phyloP scores from a whole-genome alignment of 1,284 basidiomycete genomes.

The Cutaneotrichosporon sp. region DNA sequence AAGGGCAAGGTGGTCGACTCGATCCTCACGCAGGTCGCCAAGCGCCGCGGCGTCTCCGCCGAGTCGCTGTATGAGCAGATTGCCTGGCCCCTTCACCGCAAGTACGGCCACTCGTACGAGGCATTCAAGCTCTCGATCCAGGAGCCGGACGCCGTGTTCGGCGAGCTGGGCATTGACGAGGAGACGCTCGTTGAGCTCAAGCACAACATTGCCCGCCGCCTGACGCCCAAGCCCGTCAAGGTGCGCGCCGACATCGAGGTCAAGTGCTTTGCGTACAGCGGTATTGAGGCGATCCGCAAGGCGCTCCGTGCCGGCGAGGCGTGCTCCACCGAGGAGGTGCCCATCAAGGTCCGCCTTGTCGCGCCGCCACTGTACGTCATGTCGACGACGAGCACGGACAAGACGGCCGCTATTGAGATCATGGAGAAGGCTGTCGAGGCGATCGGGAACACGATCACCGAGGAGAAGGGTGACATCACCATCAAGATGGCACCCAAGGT shows the following conservation, averaged over 20 bases:
- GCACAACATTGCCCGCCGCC: conserved; percentile 85
- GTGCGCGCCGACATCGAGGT: conserved; percentile 96
- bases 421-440: conserved; percentile 90
- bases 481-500: conserved; percentile 99
- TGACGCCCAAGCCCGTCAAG: conserved; percentile 98
- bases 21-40: conserved; percentile 90
- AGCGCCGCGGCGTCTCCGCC: conserved; percentile 63
- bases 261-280: conserved; percentile 93
- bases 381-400: conserved; percentile 94
- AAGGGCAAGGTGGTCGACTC: conserved; percentile 94
- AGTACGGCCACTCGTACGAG: conserved; percentile 94
- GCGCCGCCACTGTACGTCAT: conserved; percentile 96
- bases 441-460: conserved; percentile 80
- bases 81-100: conserved; percentile 88
- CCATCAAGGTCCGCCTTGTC: conserved; percentile 95
- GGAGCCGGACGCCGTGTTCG: conserved; percentile 82
- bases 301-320: conserved; percentile 85
- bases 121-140: conserved; percentile 93
- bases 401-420: conserved; percentile 87
- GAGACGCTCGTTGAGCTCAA: conserved; percentile 68
- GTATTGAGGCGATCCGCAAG: conserved; percentile 96
- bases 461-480: conserved; percentile 77
- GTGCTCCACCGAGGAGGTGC: conserved; percentile 82
- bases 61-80: conserved; percentile 80
- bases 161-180: conserved; percentile 61